Evolutionary conservation across 495 filamentous ascomycete species (phyloP).

Genomic region (Daldinia vernicosa): DNA sequence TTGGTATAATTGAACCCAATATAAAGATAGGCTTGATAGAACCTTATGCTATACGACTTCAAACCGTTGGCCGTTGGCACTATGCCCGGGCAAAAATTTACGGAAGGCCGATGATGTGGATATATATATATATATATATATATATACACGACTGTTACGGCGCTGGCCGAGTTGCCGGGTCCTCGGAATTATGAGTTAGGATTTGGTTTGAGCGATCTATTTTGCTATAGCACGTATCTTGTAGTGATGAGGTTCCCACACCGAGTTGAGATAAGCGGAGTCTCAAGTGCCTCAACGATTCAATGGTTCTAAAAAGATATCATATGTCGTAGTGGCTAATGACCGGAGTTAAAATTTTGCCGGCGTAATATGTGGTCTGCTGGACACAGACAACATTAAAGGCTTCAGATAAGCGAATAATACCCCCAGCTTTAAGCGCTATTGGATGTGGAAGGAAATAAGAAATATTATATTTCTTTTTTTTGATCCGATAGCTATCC

Average conservation of each 20-base stretch:
- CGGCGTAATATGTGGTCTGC: neutral
- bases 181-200: neutral
- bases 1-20: neutral
- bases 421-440: neutral
- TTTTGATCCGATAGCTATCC: neutral
- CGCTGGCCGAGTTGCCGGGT: neutral
- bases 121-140: constrained; percentile 1
- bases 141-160: neutral
- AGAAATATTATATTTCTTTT: neutral
- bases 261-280: neutral
- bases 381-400: no score
- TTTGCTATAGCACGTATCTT: neutral
- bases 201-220: neutral
- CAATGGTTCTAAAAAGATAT: neutral
- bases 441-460: neutral
- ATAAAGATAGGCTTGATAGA: neutral
- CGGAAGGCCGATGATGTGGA: neutral
- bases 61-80: neutral
- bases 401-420: neutral
- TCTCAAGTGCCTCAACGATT: neutral
- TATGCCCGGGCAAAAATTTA: neutral
- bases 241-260: neutral
- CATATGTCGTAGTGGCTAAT: neutral
- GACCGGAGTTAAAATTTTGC: neutral
- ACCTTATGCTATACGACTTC: neutral